Evolutionary conservation across 139 green algal genomes (phyloP), one percentile per base, ranked within the genome.

Genomic region (Chlorella sp.): DNA sequence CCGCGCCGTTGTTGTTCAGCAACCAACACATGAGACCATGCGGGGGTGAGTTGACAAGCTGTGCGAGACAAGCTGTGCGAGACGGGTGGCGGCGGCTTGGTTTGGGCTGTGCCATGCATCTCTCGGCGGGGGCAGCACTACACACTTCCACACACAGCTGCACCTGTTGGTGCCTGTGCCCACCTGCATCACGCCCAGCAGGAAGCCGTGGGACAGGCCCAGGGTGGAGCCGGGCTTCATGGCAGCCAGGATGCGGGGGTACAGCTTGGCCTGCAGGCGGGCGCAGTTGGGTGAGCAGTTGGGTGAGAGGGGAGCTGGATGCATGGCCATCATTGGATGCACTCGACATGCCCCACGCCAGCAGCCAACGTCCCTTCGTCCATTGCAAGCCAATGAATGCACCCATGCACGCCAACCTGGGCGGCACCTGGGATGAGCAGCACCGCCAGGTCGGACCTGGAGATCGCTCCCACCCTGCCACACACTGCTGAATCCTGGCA

Each of bases 151-250:
- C 67, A 19, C 67, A 8, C 36, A 73, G n/a, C 65, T 43, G 65
- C 7, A 11, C 7, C 46, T 54, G 7, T 7, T 11, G 11, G 11
- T 7, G 8, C 13, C 51, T 60, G 51, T 24, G 13, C 73, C 36
- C 62, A 84, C 79, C 56, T 93, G 93, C 92, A 99, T 97, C 36
- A 98, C 95, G 48, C 97, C 97, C 78, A 99, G 91, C 85, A 99
- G 93, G 94, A 99, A 99, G 54, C 97, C 97, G 92, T 99, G 97
- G 74, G 95, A 98, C 62, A 99, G 94, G 48, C 97, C 97, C 60
- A 99, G 93, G 16, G 96, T 98, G 70, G 97, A 86, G 36, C 97
- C 96, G 22, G 97, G 97, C 93, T 99, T 99, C 96, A 99, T 99
- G 80, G 96, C 97, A 41, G 94, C 95, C 73, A 99, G 90, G 65